A percentile compares a stretch with the other conserved stretches of the same genome.
Conservation (phyloP, 1,284 basidiomycete genomes). For the Naganishia sp. region DNA sequence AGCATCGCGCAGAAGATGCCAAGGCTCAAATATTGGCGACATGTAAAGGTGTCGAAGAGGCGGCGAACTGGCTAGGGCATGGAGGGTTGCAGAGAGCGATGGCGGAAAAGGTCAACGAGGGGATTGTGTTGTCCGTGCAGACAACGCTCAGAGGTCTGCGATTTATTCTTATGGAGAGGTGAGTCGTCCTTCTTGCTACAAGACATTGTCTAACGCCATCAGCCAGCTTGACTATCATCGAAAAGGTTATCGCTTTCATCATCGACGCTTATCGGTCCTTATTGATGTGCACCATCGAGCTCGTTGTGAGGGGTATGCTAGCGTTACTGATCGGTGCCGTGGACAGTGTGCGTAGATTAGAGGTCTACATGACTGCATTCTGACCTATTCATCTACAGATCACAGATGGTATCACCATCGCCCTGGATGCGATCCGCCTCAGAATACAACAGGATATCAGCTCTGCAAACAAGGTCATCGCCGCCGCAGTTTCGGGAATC, state of each 20-base stretch:
- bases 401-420: constrained; percentile 65
- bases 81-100: constrained; percentile 25
- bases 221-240: constrained; percentile 69
- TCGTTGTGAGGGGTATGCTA: constrained; percentile 79
- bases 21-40: constrained; percentile 30
- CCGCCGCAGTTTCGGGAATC: constrained; percentile 64
- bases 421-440: constrained; percentile 63
- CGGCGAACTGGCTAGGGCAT: constrained; percentile 17
- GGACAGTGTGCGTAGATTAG: constrained; percentile 64
- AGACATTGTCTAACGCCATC: neutral
- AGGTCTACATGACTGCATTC: neutral
- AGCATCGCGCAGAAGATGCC: constrained; percentile 6
- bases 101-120: constrained; percentile 32
- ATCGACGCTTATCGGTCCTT: constrained; percentile 88
- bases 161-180: constrained; percentile 30
- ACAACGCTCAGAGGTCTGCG: constrained; percentile 28
- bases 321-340: constrained; percentile 78
- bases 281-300: constrained; percentile 86
- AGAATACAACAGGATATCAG: constrained; percentile 71
- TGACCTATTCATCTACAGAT: constrained; percentile 58
- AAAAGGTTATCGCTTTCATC: constrained; percentile 85
- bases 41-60: constrained; percentile 32
- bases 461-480: constrained; percentile 68
- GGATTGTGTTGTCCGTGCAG: constrained; percentile 20
- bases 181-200: neutral